A percentile compares a stretch with the other conserved stretches of the same genome.
These are phyloP conservation scores for Microdochium paspali DNA, from an alignment of 2,329 filamentous ascomycete species.

Conservation along the genomic window DNA sequence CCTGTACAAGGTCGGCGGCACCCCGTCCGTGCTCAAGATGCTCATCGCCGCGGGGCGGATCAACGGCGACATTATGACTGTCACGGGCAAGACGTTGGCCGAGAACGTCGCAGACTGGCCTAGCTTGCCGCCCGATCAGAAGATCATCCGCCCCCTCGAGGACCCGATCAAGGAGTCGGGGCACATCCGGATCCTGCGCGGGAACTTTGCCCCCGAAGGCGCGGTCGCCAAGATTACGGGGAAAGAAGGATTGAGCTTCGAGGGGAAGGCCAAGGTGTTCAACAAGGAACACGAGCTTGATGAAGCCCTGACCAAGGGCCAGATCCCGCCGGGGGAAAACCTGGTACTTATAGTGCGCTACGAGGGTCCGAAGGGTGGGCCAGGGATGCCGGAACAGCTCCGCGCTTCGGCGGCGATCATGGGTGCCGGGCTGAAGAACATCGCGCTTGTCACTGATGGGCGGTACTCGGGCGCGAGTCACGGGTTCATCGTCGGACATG, in stretches of 20 bases:
- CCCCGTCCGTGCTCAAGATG: slow-evolving; percentile 65
- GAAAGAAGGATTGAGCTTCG: slow-evolving; percentile 81
- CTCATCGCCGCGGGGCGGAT: slow-evolving; percentile 62
- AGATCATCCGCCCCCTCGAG: slow-evolving; percentile 69
- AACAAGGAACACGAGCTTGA: slow-evolving; percentile 78
- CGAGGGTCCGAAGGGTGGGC: slow-evolving; percentile 86
- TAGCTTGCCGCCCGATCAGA: slow-evolving; percentile 52
- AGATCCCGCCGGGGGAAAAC: slow-evolving; percentile 66
- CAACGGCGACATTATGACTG: slow-evolving; percentile 60
- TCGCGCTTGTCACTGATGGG: slow-evolving; percentile 88
- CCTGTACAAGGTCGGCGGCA: slow-evolving; percentile 66
- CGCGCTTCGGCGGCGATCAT: slow-evolving; percentile 84
- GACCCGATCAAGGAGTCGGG: slow-evolving; percentile 71
- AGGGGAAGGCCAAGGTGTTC: slow-evolving; percentile 73
- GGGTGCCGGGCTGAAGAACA: slow-evolving; percentile 79
- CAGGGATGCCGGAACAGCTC: slow-evolving; percentile 93
- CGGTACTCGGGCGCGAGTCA: slow-evolving; percentile 82
- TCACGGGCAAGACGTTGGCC: slow-evolving; percentile 66
- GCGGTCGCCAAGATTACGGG: slow-evolving; percentile 95
- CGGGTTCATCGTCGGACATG: slow-evolving; percentile 67
- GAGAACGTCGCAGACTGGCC: slow-evolving; percentile 65
- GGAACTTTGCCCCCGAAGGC: slow-evolving; percentile 80
- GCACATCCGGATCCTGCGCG: slow-evolving; percentile 79
- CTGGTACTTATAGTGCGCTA: slow-evolving; percentile 86
- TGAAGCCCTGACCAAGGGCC: slow-evolving; percentile 56